Base-by-base conservation (phyloP, 768 basidiomycete genomes). In the Rhodotorula taiwanensis region DNA sequence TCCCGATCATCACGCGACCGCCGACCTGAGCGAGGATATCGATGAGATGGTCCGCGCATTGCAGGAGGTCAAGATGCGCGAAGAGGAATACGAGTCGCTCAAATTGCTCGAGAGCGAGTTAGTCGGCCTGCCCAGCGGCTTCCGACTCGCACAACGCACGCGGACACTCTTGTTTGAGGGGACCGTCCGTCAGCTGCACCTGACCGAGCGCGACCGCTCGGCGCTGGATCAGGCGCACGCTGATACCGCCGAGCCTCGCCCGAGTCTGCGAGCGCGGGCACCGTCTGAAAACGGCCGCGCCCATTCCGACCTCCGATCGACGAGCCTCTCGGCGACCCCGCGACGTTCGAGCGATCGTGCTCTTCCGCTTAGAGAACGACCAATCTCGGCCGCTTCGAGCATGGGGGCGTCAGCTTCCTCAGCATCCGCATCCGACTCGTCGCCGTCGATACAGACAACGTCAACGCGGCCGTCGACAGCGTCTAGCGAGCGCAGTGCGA, bases 51-150 rank as follows among this genome's bases (percentile, higher is more conserved):
- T 93, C 62, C 82, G 83, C 31, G 85, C 86, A 4, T 82, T 95
- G 76, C 84, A 84, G 44, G 89, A 90, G 71, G 89, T 93, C 66
- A 91, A 92, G 72, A 76, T 81, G 16, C 82, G 88, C 25, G 90
- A 93, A 74, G 88, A 91, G 55, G 88, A 90, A n/a, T 89, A 92
- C 72, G 83, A 84, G n/a, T 75, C 83, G 42, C 78, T 88, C 39
- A 87, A 86, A 73, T 75, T 79, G 25, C 79, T 89, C 25, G 76
- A 83, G 20, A 73, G 76, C 10, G 80, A 81, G 0, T 82, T 93
- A 64, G 78, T 80, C 28, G 86, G 86, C 3, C 73, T 88, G 7
- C 80, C 83, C 1, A 72, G 79, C 2, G 76, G 78, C 2, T 81
- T 79, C 67, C 48, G 79, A 28, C 79, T 94, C 3, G 85, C 86